phyloP scores from a whole-genome alignment of 208 protist genomes.

The Trypanosomatidae sp. region DNA sequence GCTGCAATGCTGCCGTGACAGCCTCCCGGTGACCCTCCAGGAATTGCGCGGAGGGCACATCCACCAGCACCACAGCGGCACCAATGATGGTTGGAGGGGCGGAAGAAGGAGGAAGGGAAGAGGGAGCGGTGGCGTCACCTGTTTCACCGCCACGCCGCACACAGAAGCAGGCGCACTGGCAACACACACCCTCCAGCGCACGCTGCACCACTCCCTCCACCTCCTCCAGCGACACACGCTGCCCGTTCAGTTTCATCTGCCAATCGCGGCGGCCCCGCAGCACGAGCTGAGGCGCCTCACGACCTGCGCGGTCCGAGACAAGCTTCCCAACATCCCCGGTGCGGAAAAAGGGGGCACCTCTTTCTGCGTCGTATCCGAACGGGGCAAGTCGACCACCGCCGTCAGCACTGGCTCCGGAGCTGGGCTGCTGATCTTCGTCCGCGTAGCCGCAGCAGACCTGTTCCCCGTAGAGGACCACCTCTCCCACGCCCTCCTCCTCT shows the following conservation, averaged over 20 bases:
- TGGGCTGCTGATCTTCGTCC: constrained; percentile 8
- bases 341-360: constrained; percentile 28
- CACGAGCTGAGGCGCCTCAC: not conserved
- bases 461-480: constrained; percentile 43
- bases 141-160: too few relatives aligned
- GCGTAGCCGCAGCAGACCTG: constrained; percentile 60
- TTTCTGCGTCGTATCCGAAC: constrained; percentile 15
- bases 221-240: constrained; percentile 59
- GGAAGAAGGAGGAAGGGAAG: too few relatives aligned
- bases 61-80: constrained; percentile 16
- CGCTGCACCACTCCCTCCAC: constrained; percentile 38
- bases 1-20: constrained; percentile 24
- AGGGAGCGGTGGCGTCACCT: too few relatives aligned
- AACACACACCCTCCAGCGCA: constrained; percentile 11
- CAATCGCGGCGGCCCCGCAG: constrained; percentile 48
- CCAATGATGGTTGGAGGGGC: constrained; percentile 16
- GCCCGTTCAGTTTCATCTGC: constrained; percentile 59
- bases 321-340: constrained; percentile 48
- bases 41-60: not conserved
- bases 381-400: too few relatives aligned
- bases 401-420: too few relatives aligned
- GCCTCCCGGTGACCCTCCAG: constrained; percentile 3
- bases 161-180: constrained; percentile 37
- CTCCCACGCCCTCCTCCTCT: constrained; percentile 7
- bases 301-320: not conserved